Percentiles rank a stretch among this genome's conserved stretches.
Evolutionary conservation across 805 yeast genomes (phyloP).

Genomic region (Candida piceae): DNA sequence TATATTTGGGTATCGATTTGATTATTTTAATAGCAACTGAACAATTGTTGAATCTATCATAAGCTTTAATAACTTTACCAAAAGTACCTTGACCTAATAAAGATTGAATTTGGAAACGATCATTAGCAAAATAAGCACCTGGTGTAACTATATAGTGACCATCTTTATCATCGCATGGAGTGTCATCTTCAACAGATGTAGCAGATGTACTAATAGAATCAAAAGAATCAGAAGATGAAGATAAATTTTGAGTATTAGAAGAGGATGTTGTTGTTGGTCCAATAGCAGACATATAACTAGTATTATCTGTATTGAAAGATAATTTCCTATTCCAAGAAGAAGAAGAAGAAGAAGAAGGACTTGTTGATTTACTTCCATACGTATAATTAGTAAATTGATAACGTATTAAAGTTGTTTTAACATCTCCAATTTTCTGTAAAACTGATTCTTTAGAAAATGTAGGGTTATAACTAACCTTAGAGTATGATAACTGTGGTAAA

Average conservation of each 20-base stretch:
- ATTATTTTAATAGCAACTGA: conserved; percentile 89
- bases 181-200: conserved; percentile 26
- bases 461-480: conserved; percentile 37
- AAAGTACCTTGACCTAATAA: conserved; percentile 89
- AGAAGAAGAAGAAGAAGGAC: background rate
- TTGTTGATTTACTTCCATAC: conserved; percentile 14
- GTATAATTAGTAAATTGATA: conserved; percentile 25
- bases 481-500: conserved; percentile 48
- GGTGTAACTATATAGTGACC: conserved; percentile 67
- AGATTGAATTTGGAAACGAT: conserved; percentile 58
- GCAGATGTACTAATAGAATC: conserved; percentile 19
- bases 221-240: conserved; percentile 17
- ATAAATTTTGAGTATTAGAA: background rate
- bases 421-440: conserved; percentile 36
- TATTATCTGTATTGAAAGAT: conserved; percentile 19
- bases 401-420: conserved; percentile 33
- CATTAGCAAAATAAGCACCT: conserved; percentile 63
- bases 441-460: conserved; percentile 30
- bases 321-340: conserved; percentile 24
- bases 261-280: conserved; percentile 4
- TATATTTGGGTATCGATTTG: conserved; percentile 84
- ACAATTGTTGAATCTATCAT: conserved; percentile 53
- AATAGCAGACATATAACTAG: background rate
- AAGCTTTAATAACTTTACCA: conserved; percentile 85
- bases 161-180: conserved; percentile 55